Percentiles rank a stretch among this genome's conserved stretches.
phyloP scores from a whole-genome alignment of 2,329 filamentous ascomycete species.

The Lojkania enalia region DNA sequence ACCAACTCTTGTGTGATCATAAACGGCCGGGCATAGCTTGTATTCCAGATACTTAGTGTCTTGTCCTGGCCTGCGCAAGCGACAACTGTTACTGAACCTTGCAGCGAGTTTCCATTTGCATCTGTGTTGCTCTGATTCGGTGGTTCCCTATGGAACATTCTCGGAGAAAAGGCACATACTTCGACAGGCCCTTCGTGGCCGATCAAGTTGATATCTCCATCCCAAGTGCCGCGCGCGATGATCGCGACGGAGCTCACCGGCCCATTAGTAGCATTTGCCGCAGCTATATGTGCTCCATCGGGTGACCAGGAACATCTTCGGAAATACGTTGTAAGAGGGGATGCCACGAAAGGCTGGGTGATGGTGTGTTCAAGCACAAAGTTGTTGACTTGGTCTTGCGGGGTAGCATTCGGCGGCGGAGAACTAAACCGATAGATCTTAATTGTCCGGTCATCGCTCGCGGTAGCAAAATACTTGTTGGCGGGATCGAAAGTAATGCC shows the following conservation, averaged over 20 bases:
- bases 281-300: slow-evolving; percentile 94
- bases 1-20: slow-evolving; percentile 88
- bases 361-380: slow-evolving; percentile 95
- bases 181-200: slow-evolving; percentile 96
- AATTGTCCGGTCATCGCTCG: slow-evolving; percentile 94
- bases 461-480: slow-evolving; percentile 98
- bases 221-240: slow-evolving; percentile 88
- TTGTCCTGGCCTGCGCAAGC: slow-evolving; percentile 97
- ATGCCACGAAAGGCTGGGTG: slow-evolving; percentile 81
- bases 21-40: slow-evolving; percentile 87
- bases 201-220: slow-evolving; percentile 95
- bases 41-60: slow-evolving; percentile 96
- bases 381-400: slow-evolving; percentile 95
- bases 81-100: slow-evolving; percentile 80
- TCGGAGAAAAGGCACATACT: slow-evolving; percentile 94
- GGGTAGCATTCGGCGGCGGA: slow-evolving; percentile 81
- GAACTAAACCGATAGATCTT: slow-evolving; percentile 96
- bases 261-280: slow-evolving; percentile 94
- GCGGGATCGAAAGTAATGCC: slow-evolving; percentile 98
- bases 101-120: slow-evolving; percentile 47
- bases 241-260: slow-evolving; percentile 97
- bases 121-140: slow-evolving; percentile 54
- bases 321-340: slow-evolving; percentile 95
- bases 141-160: slow-evolving; percentile 78
- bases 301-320: slow-evolving; percentile 96